Evolutionary conservation across 352 stramenopile species (phyloP).

Genomic region (Pythium vanterpoolii): DNA sequence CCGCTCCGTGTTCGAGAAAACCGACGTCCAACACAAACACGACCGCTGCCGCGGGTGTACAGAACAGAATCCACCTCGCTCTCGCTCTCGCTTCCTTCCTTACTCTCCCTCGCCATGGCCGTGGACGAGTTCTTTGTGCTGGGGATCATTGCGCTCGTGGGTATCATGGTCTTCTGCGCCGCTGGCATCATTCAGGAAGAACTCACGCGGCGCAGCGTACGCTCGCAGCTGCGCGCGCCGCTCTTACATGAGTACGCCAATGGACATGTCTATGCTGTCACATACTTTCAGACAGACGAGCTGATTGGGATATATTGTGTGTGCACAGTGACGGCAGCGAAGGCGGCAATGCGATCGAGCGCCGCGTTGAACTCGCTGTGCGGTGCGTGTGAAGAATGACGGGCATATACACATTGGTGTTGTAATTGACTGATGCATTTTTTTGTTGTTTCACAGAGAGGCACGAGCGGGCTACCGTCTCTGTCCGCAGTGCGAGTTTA

Average conservation of each 20-base stretch:
- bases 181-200: conserved; percentile 36
- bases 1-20: not conserved
- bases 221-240: conserved; percentile 43
- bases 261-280: not conserved
- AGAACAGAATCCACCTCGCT: conserved; percentile 22
- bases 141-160: conserved; percentile 32
- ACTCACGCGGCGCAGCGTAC: conserved; percentile 38
- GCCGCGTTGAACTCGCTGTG: conserved; percentile 25
- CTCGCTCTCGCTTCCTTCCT: not conserved
- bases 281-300: not conserved
- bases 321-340: not conserved
- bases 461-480: conserved; percentile 9
- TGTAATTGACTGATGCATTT: not conserved
- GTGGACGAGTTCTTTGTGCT: conserved; percentile 13
- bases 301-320: not conserved
- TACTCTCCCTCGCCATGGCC: conserved; percentile 4
- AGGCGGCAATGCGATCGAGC: conserved; percentile 13
- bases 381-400: conserved; percentile 15
- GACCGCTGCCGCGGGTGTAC: not conserved
- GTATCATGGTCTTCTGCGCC: conserved; percentile 49
- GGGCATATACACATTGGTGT: not conserved
- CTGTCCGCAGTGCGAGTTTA: conserved; percentile 21
- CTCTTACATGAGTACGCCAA: conserved; percentile 41
- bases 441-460: conserved; percentile 2
- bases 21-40: not conserved